A percentile compares a stretch with the other conserved stretches of the same genome.
Conservation (phyloP, 345 rosid genomes). For the Hypericum androsaemum region DNA sequence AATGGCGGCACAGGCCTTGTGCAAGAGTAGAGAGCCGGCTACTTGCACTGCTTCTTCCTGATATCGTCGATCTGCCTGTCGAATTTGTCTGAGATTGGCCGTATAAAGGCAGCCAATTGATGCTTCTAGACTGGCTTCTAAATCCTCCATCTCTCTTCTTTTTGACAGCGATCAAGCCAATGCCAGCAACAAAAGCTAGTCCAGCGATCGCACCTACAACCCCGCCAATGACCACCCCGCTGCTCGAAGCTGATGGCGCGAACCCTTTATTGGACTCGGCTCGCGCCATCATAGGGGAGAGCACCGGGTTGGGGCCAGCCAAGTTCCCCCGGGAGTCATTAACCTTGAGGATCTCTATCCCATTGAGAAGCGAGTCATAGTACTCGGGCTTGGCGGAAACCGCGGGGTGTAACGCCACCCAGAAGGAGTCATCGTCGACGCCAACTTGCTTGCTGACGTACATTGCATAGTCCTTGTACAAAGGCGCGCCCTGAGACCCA, state of each 20-base stretch:
- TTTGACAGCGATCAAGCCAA: conserved; percentile 7
- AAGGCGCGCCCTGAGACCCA: conserved; percentile 12
- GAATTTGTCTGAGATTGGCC: conserved; percentile 24
- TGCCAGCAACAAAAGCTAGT: conserved; percentile 5
- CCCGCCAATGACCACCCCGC: conserved; percentile 7
- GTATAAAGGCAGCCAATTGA: conserved; percentile 32
- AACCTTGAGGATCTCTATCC: conserved; percentile 19
- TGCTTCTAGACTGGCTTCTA: conserved; percentile 3
- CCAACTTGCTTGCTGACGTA: conserved; percentile 5
- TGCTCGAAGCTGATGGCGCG: conserved; percentile 9
- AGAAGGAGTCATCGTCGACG: conserved; percentile 10
- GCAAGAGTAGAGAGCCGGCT: conserved; percentile 18
- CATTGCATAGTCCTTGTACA: conserved; percentile 20
- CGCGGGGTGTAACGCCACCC: conserved; percentile 22
- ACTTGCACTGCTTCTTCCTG: conserved; percentile 21
- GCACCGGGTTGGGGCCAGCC: conserved; percentile 21
- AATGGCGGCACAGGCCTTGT: conserved; percentile 25
- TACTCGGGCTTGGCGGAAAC: conserved; percentile 15
- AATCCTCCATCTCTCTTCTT: conserved; percentile 10
- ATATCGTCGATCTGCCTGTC: conserved; percentile 20
- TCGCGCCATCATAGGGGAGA: conserved; percentile 8
- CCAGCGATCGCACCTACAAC: conserved; percentile 14
- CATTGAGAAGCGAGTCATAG: conserved; percentile 19
- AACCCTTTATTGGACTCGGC: conserved; percentile 8
- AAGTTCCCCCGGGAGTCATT: conserved; percentile 11